These are phyloP conservation scores for Tubosaeta brunneosetosa DNA, from an alignment of 768 basidiomycete species.

Conservation along the genomic window DNA sequence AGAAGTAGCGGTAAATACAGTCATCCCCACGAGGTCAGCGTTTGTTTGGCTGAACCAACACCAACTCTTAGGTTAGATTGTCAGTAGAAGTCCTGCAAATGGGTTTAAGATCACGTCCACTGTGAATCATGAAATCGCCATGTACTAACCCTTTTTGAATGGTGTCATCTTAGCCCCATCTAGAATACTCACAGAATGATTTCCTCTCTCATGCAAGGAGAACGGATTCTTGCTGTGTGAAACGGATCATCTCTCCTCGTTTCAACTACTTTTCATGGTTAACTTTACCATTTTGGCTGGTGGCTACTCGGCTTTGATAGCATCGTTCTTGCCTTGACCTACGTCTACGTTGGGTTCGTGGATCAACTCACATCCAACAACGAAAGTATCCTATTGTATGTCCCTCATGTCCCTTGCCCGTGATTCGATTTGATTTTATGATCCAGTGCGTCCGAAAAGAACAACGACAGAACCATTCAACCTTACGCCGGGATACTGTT, in stretches of 20 bases:
- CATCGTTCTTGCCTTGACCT: slow-evolving; percentile 50
- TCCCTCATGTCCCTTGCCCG: too few species aligned
- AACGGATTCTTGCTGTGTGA: too few species aligned
- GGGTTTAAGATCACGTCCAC: too few species aligned
- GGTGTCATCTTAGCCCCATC: too few species aligned
- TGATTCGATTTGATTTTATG: neutral
- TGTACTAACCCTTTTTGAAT: too few species aligned
- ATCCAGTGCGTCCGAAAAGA: slow-evolving; percentile 57
- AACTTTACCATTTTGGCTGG: slow-evolving; percentile 66
- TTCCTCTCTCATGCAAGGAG: too few species aligned
- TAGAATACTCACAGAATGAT: too few species aligned
- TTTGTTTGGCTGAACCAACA: slow-evolving; percentile 41
- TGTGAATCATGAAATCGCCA: too few species aligned
- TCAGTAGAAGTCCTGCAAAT: neutral
- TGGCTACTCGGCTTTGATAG: slow-evolving; percentile 57
- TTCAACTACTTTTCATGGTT: slow-evolving; percentile 43
- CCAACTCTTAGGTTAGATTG: neutral
- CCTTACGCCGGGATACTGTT: slow-evolving; percentile 46
- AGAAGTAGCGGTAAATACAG: slow-evolving; percentile 50
- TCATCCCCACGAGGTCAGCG: slow-evolving; percentile 46
- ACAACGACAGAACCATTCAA: slow-evolving; percentile 42
- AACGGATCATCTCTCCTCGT: neutral
- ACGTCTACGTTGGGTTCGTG: slow-evolving; percentile 50
- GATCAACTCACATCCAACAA: slow-evolving; percentile 57
- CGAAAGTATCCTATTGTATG: slow-evolving; percentile 56